Base-by-base conservation (phyloP, 352 stramenopile species). In the Phytophthora fragariaefolia region DNA sequence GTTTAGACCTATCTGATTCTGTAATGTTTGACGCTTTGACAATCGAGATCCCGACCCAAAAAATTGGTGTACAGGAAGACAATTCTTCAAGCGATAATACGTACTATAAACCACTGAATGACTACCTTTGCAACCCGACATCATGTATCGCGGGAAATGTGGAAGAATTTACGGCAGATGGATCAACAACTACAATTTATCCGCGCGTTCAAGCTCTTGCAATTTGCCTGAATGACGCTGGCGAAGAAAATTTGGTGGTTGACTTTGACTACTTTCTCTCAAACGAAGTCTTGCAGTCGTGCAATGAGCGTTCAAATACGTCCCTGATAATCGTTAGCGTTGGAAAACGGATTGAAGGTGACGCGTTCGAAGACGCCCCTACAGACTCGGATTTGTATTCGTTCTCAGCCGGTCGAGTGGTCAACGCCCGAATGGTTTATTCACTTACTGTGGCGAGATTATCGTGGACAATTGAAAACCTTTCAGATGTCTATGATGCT, bases 401-500 rank as follows among this genome's bases (percentile, higher is more conserved):
- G 3, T 45, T 22, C 36, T 45, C 22, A n/a, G 36, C 22, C 4
- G 17, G 36, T 17, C 53, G 27, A 64, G 32, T 54, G 6, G 20
- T 36, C n/a, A 64, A 69, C 5, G 61, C 54, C 58, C 42, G 40
- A 1, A 52, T 67, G 18, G 42, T 71, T 18, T 71, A 71, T 27
- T 71, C 67, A 15, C 23, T 74, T 10, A 71, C 67, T n/a, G 48
- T 74, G 3, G 67, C 61, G 8, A 38, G 65, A 13, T 40, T 71
- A n/a, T 68, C 67, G 20, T 75, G 63, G 57, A 36, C 0, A 36
- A 15, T 52, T 2, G 46, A 69, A 20, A 24, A 69, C 40, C 28
- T 69, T 20, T 30, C 47, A 9, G 24, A 48, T 2, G 30, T 55
- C 4, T 69, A 58, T 24, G 43, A 58, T 15, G 54, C 62, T 17